A percentile compares a stretch with the other conserved stretches of the same genome.
Evolutionary conservation across 2,329 filamentous ascomycete species (phyloP).

Genomic region (Pestalotiopsis sp.): DNA sequence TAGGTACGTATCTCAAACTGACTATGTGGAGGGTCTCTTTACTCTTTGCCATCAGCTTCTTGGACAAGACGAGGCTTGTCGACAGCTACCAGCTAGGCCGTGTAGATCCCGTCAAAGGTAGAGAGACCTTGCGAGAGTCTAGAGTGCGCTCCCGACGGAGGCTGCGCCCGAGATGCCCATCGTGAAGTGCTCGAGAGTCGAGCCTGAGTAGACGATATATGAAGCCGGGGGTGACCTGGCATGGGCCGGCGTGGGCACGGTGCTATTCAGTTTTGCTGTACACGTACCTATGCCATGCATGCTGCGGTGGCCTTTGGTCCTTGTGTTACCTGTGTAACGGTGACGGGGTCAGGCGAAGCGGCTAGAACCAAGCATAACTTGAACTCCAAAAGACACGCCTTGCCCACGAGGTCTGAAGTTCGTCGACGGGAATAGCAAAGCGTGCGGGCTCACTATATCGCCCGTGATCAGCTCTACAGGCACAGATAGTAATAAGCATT

Average conservation of each 20-base stretch:
- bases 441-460: background rate
- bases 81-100: background rate
- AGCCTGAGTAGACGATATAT: background rate
- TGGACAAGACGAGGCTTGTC: background rate
- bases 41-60: background rate
- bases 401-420: background rate
- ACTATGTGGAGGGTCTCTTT: background rate
- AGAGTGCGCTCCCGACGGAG: background rate
- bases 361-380: background rate
- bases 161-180: background rate
- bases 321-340: slow-evolving; percentile 5
- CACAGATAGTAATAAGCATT: background rate
- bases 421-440: background rate
- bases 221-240: background rate
- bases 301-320: background rate
- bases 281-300: background rate
- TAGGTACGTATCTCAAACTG: background rate
- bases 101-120: background rate
- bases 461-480: background rate
- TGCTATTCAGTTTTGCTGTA: background rate
- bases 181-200: background rate
- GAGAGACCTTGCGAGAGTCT: background rate
- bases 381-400: background rate
- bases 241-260: background rate
- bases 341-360: background rate